Evolutionary conservation across 1,284 basidiomycete species (phyloP).

Genomic region (Cutaneotrichosporon mucoides): DNA sequence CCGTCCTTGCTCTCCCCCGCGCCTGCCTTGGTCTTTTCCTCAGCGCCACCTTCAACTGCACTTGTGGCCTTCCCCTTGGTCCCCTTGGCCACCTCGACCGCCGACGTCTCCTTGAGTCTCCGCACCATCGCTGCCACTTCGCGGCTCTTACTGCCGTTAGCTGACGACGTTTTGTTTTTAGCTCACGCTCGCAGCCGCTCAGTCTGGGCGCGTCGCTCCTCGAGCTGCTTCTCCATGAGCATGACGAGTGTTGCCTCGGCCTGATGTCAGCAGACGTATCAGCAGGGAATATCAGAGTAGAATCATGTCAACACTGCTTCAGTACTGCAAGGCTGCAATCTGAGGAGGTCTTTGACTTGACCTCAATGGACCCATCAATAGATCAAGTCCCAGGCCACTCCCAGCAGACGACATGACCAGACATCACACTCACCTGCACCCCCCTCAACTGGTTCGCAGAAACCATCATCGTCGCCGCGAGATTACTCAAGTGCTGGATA

Average conservation of each 20-base stretch:
- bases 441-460: constrained; percentile 39
- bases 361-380: no score
- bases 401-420: no score
- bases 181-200: constrained; percentile 29
- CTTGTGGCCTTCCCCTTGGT: not conserved
- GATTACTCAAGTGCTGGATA: constrained; percentile 43
- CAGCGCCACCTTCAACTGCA: no score
- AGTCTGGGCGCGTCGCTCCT: constrained; percentile 33
- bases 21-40: not conserved
- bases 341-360: no score
- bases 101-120: constrained; percentile 8
- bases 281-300: no score
- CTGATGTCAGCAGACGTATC: constrained; percentile 21
- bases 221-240: constrained; percentile 44
- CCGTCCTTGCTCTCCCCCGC: not conserved
- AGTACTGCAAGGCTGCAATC: no score
- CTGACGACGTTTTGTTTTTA: no score
- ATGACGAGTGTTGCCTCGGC: constrained; percentile 43
- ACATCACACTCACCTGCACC: constrained; percentile 33
- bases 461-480: constrained; percentile 45
- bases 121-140: constrained; percentile 15
- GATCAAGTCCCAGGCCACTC: no score
- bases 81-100: not conserved
- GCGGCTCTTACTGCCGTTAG: constrained; percentile 16
- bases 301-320: no score